These are phyloP conservation scores for Lecanoromycetidae sp. DNA, from an alignment of 2,329 filamentous ascomycete species.

Conservation along the genomic window DNA sequence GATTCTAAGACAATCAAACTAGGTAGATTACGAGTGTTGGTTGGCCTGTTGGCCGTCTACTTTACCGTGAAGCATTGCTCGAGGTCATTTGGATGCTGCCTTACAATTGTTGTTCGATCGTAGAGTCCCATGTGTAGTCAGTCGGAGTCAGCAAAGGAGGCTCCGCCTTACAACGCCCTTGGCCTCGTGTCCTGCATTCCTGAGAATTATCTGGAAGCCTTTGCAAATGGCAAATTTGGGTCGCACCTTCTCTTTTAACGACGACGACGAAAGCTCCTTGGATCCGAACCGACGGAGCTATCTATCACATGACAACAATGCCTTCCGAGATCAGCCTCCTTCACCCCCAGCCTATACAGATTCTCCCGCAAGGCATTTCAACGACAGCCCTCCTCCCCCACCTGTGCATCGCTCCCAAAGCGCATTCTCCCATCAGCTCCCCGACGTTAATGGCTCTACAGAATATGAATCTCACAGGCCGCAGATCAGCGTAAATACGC, in stretches of 20 bases:
- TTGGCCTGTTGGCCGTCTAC: not conserved
- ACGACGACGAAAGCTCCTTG: slow-evolving; percentile 18
- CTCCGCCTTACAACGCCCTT: too few species aligned
- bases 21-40: not conserved
- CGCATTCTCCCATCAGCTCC: slow-evolving; percentile 15
- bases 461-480: slow-evolving; percentile 3
- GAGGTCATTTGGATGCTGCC: too few species aligned
- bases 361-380: slow-evolving; percentile 3
- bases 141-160: too few species aligned
- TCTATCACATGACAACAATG: slow-evolving; percentile 18
- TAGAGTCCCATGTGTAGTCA: too few species aligned
- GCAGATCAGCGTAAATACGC: slow-evolving; percentile 5
- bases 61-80: too few species aligned
- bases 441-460: slow-evolving; percentile 6
- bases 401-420: slow-evolving; percentile 16
- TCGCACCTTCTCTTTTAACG: slow-evolving; percentile 21
- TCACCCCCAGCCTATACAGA: slow-evolving; percentile 7
- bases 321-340: slow-evolving; percentile 15
- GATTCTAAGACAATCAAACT: not conserved
- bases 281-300: slow-evolving; percentile 14
- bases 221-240: not conserved
- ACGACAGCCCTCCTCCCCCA: slow-evolving; percentile 21
- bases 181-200: too few species aligned
- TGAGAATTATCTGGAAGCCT: not conserved
- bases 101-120: too few species aligned